Evolutionary conservation across 257 asterid species (phyloP).

Genomic region (Capsicum chinense): DNA sequence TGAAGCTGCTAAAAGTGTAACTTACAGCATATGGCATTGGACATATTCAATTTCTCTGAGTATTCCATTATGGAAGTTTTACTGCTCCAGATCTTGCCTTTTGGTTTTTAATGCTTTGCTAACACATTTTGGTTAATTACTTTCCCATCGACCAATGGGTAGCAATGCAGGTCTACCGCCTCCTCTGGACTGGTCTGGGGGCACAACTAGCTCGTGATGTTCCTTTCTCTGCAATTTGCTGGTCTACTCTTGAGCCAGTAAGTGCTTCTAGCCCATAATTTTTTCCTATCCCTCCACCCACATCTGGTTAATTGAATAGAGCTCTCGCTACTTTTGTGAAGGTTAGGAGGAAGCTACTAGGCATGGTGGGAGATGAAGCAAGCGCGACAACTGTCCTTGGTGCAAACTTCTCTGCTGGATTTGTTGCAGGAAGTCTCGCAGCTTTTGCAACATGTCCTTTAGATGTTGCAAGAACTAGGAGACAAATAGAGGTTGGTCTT

Average conservation of each 20-base stretch:
- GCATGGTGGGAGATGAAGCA: constrained; percentile 55
- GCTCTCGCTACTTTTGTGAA: constrained; percentile 42
- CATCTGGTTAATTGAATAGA: background rate
- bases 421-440: constrained; percentile 85
- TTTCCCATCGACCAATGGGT: background rate
- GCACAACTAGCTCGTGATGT: constrained; percentile 94
- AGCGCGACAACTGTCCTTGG: constrained; percentile 56
- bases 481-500: constrained; percentile 75
- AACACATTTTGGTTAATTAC: constrained; percentile 2
- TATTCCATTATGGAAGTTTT: constrained; percentile 4
- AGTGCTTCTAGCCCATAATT: constrained; percentile 32
- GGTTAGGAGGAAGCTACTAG: constrained; percentile 69
- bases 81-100: background rate
- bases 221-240: constrained; percentile 92
- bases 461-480: constrained; percentile 87
- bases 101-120: constrained; percentile 16
- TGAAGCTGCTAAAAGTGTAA: background rate
- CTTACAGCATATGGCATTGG: background rate
- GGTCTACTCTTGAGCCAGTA: constrained; percentile 92
- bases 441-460: constrained; percentile 79
- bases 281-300: background rate
- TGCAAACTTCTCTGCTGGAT: constrained; percentile 79
- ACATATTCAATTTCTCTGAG: background rate
- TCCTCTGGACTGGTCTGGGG: constrained; percentile 89
- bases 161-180: constrained; percentile 66